Base-by-base conservation (phyloP, 176 grass and related monocot genomes). In the Canna indica region DNA sequence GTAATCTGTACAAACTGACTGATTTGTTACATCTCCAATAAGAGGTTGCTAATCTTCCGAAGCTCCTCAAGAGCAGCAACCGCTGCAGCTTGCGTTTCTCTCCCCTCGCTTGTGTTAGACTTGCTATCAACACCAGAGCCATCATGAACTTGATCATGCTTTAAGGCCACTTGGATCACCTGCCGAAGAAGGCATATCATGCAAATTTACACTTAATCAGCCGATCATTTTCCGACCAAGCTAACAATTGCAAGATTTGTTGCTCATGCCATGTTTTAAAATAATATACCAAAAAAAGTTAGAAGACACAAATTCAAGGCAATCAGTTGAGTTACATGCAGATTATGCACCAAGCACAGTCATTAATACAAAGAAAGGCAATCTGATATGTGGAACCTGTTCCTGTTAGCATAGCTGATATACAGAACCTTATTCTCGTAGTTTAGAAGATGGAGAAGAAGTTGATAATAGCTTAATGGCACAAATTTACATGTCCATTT, bases 1-100 rank as follows among this genome's bases (percentile, higher is more conserved):
- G 59, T 45, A 45, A 11, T 62, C 27, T 62, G 28, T 68, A 45
- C 65, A 68, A 64, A 64, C 1, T 64, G 32, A 14, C 5, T 16
- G 24, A 25, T 44, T 11, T 0, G 24, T 70, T 28, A 70, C 44
- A 32, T 7, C 45, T 52, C 68, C 31, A 28, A 50, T 47, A 50
- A 10, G 6, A 50, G 32, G 38, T 70, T 70, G 68, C 68, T 70
- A 70, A 70, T 70, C 28, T 48, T 70, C 16, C 45, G 42, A 33
- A 70, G 68, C 45, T 70, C 68, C 15, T 7, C 41, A 10, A 70
- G 24, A 50, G 68, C 44, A 32, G 42, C 46, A 38, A 70, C 31
- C 33, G 68, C 68, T 18, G 45, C 68, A 50, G 17, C 45, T 70
- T 70, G 68, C 4, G 13, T 1, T 47, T 70, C 44, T 3, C 14